Conservation (phyloP, 768 basidiomycete species). For the Hysterangium stoloniferum region DNA sequence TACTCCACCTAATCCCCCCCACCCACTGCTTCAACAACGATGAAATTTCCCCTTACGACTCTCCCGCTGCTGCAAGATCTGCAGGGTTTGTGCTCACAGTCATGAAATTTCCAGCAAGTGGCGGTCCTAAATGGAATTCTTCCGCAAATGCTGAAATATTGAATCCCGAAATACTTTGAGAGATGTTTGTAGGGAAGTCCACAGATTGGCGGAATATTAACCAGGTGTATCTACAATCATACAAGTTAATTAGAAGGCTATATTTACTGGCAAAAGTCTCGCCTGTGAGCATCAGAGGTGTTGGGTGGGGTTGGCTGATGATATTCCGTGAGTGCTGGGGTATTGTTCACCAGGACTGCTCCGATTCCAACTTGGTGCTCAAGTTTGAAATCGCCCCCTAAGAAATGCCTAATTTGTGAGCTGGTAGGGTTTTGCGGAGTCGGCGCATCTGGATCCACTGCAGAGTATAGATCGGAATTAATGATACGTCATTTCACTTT, state of each 20-base stretch:
- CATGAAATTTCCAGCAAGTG: slow-evolving; percentile 44
- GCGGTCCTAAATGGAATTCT: slow-evolving; percentile 34
- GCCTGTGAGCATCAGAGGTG: slow-evolving; percentile 38
- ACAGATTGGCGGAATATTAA: slow-evolving; percentile 38
- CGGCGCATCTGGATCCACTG: slow-evolving; percentile 42
- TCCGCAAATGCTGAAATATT: slow-evolving; percentile 38
- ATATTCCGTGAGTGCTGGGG: slow-evolving; percentile 36
- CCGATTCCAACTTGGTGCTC: slow-evolving; percentile 8
- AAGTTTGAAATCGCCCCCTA: slow-evolving; percentile 34
- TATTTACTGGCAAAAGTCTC: slow-evolving; percentile 4
- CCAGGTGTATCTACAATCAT: slow-evolving; percentile 36
- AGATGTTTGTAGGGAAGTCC: slow-evolving; percentile 33
- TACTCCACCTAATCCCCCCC: no score
- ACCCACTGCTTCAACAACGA: no score
- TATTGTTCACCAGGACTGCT: slow-evolving; percentile 28
- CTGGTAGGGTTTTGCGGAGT: slow-evolving; percentile 37
- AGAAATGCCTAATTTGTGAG: slow-evolving; percentile 42
- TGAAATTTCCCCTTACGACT: no score
- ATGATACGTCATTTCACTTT: background rate
- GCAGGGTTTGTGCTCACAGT: slow-evolving; percentile 13
- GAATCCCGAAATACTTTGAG: slow-evolving; percentile 26
- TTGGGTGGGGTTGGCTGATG: slow-evolving; percentile 35
- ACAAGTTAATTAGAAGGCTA: background rate
- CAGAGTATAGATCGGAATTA: background rate
- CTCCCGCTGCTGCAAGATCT: background rate